Evolutionary conservation across 148 eudicot genomes (phyloP).

Genomic region (Pharnaceum exiguum): DNA sequence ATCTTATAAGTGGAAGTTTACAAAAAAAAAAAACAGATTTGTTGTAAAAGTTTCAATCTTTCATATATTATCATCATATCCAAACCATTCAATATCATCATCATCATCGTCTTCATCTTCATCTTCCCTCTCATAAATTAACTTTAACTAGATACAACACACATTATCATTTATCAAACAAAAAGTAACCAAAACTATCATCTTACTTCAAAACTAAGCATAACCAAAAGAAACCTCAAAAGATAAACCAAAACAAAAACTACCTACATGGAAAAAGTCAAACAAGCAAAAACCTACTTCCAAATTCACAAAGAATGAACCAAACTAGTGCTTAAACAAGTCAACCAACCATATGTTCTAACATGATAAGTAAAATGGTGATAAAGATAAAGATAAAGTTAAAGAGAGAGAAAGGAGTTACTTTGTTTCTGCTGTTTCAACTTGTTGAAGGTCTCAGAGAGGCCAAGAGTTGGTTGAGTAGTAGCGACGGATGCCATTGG

Average conservation of each 20-base stretch:
- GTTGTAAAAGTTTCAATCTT: too few relatives aligned
- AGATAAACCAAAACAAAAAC: not conserved
- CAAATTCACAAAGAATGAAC: conserved; percentile 1
- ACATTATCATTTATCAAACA: not conserved
- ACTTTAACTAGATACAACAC: not conserved
- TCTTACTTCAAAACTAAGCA: not conserved
- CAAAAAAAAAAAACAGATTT: too few relatives aligned
- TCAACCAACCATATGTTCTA: not conserved
- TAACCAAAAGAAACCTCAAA: conserved; percentile 7
- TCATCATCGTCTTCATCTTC: too few relatives aligned
- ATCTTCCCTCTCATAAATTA: too few relatives aligned
- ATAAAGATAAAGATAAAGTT: not conserved
- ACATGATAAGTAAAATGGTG: too few relatives aligned
- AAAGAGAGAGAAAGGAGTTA: conserved; percentile 8
- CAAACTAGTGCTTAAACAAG: not conserved
- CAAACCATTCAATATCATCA: too few relatives aligned
- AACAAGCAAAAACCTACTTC: conserved; percentile 16
- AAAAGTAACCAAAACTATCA: not conserved
- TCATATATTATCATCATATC: too few relatives aligned
- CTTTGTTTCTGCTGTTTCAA: conserved; percentile 58
- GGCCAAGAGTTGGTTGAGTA: conserved; percentile 23
- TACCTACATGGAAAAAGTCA: conserved; percentile 3
- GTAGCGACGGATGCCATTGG: conserved; percentile 6
- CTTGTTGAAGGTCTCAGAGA: conserved; percentile 68
- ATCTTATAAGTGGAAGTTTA: too few relatives aligned